Percentiles rank a stretch among this genome's conserved stretches.
Evolutionary conservation across 108 stramenopile species (phyloP).

Genomic region (Phaeodactylum tricornutum): DNA sequence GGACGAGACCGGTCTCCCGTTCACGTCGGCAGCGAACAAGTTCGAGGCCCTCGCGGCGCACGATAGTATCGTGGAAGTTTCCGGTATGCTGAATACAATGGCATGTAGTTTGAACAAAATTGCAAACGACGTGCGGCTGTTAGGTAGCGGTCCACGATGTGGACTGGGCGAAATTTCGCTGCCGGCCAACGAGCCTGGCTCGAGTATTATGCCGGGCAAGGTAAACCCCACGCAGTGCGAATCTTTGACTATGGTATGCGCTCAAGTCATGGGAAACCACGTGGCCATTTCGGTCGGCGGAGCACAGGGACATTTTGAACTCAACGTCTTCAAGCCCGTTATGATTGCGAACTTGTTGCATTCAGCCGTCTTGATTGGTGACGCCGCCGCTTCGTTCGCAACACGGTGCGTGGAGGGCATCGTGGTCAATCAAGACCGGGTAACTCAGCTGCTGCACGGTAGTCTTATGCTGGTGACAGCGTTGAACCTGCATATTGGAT

Average conservation of each 20-base stretch:
- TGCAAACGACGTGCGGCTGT: conserved; percentile 92
- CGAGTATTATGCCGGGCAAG: conserved; percentile 99
- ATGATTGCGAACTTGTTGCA: conserved; percentile 90
- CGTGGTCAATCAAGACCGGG: conserved; percentile 71
- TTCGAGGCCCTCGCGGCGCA: conserved; percentile 97
- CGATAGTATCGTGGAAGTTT: conserved; percentile 89
- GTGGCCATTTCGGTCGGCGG: conserved; percentile 88
- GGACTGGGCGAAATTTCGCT: conserved; percentile 91
- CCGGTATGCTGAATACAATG: conserved; percentile 86
- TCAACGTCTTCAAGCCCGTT: conserved; percentile 98
- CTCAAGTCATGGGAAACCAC: conserved; percentile 98
- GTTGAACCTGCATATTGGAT: conserved; percentile 96
- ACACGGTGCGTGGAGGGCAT: conserved; percentile 86
- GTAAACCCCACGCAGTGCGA: conserved; percentile 95
- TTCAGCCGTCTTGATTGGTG: conserved; percentile 89
- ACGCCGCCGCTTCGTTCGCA: conserved; percentile 78
- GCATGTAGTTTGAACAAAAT: conserved; percentile 92
- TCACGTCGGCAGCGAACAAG: conserved; percentile 93
- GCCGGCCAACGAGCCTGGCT: conserved; percentile 97
- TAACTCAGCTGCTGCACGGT: conserved; percentile 79
- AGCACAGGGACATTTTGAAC: conserved; percentile 95
- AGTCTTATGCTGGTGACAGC: conserved; percentile 97
- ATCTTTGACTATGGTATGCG: conserved; percentile 98
- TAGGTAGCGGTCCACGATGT: conserved; percentile 93
- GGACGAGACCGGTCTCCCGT: conserved; percentile 80